Percentiles rank a stretch among this genome's conserved stretches.
Conservation (phyloP, 345 rosid genomes). For the Rhizophora apiculata region DNA sequence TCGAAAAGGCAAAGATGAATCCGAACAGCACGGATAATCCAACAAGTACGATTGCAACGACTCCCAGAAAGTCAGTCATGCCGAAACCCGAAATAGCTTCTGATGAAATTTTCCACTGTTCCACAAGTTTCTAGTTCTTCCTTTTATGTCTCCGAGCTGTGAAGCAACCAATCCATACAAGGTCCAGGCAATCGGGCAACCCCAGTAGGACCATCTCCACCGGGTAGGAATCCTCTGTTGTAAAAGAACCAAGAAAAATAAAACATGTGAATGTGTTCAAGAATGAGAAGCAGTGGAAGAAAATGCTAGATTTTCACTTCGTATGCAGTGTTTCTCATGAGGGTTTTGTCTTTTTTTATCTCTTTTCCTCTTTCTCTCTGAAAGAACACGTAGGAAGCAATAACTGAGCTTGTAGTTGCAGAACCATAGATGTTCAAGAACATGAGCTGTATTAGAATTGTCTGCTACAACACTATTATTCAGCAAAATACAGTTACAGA, state of each 20-base stretch:
- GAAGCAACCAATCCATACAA: conserved; percentile 52
- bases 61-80: conserved; percentile 60
- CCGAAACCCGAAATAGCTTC: conserved; percentile 50
- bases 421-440: no score
- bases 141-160: conserved; percentile 50
- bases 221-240: conserved; percentile 57
- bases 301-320: no score
- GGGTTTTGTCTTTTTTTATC: no score
- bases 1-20: conserved; percentile 65
- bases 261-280: background rate
- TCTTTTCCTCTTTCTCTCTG: no score
- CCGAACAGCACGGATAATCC: conserved; percentile 53
- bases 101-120: conserved; percentile 53
- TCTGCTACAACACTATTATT: no score
- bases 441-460: no score
- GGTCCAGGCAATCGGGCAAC: conserved; percentile 51
- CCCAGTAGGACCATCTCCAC: conserved; percentile 80
- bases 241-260: background rate
- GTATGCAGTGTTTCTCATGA: no score
- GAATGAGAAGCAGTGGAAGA: no score
- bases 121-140: conserved; percentile 36
- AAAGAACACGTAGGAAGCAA: no score
- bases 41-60: conserved; percentile 46
- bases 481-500: no score
- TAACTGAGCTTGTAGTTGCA: no score